Evolutionary conservation across 2,329 filamentous ascomycete species (phyloP).

Genomic region (Ustulina deusta): DNA sequence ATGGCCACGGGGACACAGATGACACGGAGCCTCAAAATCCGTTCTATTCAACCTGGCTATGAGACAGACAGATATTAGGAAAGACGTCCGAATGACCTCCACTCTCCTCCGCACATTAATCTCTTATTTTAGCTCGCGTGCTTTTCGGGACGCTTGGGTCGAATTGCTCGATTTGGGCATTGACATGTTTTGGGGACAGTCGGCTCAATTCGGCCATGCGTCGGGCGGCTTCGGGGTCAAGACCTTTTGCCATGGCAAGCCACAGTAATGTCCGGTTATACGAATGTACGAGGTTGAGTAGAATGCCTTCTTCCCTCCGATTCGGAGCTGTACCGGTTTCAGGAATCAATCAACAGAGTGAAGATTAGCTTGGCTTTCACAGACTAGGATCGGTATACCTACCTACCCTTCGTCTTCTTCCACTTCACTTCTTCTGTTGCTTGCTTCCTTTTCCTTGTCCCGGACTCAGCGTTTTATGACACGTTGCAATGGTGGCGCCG

Average conservation of each 20-base stretch:
- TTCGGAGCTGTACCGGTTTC: not conserved
- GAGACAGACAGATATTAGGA: not conserved
- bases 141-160: not conserved
- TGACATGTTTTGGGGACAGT: slow-evolving; percentile 10
- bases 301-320: not conserved
- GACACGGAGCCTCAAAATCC: slow-evolving; percentile 30
- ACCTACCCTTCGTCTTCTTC: not conserved
- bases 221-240: slow-evolving; percentile 19
- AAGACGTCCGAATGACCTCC: slow-evolving; percentile 18
- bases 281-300: slow-evolving; percentile 6
- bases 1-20: not conserved
- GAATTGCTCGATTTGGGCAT: slow-evolving; percentile 24
- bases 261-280: slow-evolving; percentile 14
- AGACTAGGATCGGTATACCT: slow-evolving; percentile 2
- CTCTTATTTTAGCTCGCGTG: slow-evolving; percentile 1
- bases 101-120: not conserved
- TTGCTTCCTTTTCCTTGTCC: not conserved
- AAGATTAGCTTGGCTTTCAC: slow-evolving; percentile 4
- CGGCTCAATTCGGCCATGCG: slow-evolving; percentile 7
- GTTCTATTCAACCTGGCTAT: slow-evolving; percentile 3
- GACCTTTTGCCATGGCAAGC: slow-evolving; percentile 18
- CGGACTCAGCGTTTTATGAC: slow-evolving; percentile 18
- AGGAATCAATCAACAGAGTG: not conserved
- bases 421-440: not conserved
- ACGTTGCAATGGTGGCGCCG: slow-evolving; percentile 29